Conservation (phyloP, 78 protist genomes). For the Dictyostelium firmibasis region DNA sequence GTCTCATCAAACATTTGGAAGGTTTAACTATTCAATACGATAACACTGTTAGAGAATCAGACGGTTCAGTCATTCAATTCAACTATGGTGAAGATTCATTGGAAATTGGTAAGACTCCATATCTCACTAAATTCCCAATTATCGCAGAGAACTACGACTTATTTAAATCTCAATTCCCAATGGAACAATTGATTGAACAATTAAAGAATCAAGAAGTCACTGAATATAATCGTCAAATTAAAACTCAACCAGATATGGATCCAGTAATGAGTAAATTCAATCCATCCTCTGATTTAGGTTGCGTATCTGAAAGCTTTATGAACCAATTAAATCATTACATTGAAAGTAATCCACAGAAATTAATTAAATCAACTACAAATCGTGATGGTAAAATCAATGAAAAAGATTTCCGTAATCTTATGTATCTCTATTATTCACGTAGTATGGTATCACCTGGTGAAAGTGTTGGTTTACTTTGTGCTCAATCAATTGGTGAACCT, state of each 20-base stretch:
- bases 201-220: neutral
- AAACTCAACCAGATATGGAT: conserved; percentile 29
- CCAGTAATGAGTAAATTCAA: conserved; percentile 69
- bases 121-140: conserved; percentile 77
- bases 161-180: conserved; percentile 18
- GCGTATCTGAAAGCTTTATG: conserved; percentile 79
- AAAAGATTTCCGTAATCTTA: conserved; percentile 74
- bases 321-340: conserved; percentile 53
- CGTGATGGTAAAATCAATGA: conserved; percentile 38
- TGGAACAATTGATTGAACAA: conserved; percentile 8
- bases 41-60: conserved; percentile 92
- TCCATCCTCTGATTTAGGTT: conserved; percentile 77
- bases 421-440: conserved; percentile 84
- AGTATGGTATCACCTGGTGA: conserved; percentile 92
- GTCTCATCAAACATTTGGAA: conserved; percentile 98
- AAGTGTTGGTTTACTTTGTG: conserved; percentile 97
- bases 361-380: conserved; percentile 25
- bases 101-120: conserved; percentile 83
- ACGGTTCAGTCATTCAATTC: conserved; percentile 97
- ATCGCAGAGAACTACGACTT: conserved; percentile 79
- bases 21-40: conserved; percentile 92
- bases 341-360: conserved; percentile 32
- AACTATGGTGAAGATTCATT: conserved; percentile 97
- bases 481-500: conserved; percentile 99
- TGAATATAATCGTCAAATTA: conserved; percentile 2